Conservation (phyloP, 495 filamentous ascomycete species). For the Tuber indicum region DNA sequence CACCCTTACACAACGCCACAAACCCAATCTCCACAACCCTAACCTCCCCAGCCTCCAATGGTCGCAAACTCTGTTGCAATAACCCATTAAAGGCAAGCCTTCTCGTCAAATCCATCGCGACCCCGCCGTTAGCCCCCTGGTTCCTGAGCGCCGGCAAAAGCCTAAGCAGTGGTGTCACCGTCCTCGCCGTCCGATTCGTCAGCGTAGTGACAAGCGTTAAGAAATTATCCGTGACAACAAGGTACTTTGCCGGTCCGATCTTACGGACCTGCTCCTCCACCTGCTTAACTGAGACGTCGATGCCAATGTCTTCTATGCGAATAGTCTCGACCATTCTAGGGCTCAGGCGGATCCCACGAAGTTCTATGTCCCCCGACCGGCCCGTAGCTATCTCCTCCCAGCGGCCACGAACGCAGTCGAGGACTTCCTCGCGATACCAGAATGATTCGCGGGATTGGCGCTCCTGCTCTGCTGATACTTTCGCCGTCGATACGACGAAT, state of each 20-base stretch:
- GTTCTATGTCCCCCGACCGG: constrained; percentile 63
- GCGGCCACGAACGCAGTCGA: constrained; percentile 60
- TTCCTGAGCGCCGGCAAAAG: constrained; percentile 70
- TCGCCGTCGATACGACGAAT: constrained; percentile 77
- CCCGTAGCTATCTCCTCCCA: constrained; percentile 61
- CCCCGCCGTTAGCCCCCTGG: constrained; percentile 51
- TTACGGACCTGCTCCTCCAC: constrained; percentile 39
- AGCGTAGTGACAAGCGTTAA: constrained; percentile 61
- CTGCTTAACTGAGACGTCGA: constrained; percentile 53
- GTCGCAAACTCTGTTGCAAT: constrained; percentile 64
- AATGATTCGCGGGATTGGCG: constrained; percentile 73
- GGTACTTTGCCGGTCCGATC: constrained; percentile 47
- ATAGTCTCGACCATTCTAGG: constrained; percentile 76
- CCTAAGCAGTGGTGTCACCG: constrained; percentile 66
- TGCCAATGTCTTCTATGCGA: constrained; percentile 69
- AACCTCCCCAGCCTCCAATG: constrained; percentile 53
- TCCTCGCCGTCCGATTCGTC: constrained; percentile 61
- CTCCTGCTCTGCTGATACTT: constrained; percentile 71
- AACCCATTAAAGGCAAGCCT: constrained; percentile 79
- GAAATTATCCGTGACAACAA: constrained; percentile 63
- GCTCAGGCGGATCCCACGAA: constrained; percentile 65
- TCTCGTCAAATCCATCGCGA: constrained; percentile 75
- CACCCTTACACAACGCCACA: constrained; percentile 66
- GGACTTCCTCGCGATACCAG: constrained; percentile 82
- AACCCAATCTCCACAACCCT: constrained; percentile 57